These are phyloP conservation scores for Phaeoacremonium minimum DNA, from an alignment of 2,329 filamentous ascomycete genomes.

Conservation along the genomic window DNA sequence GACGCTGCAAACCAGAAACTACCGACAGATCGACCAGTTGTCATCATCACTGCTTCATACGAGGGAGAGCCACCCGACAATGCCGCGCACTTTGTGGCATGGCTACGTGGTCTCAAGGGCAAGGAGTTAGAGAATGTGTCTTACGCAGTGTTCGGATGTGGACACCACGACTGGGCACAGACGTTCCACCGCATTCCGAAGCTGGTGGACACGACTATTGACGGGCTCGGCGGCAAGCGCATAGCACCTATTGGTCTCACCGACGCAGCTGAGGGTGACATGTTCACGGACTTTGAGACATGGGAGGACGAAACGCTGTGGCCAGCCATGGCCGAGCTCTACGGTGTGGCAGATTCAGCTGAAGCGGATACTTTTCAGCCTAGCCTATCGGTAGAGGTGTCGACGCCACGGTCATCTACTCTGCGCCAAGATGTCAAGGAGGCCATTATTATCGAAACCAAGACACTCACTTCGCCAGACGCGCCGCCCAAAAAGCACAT, in stretches of 20 bases:
- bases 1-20: constrained; percentile 59
- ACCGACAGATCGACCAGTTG: constrained; percentile 55
- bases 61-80: constrained; percentile 71
- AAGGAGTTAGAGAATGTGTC: constrained; percentile 47
- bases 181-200: constrained; percentile 65
- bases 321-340: constrained; percentile 39
- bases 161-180: constrained; percentile 46
- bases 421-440: constrained; percentile 58
- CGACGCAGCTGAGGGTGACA: constrained; percentile 56
- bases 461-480: constrained; percentile 40
- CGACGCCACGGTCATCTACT: constrained; percentile 45
- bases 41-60: constrained; percentile 66
- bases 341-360: constrained; percentile 14
- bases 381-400: constrained; percentile 41
- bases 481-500: constrained; percentile 59
- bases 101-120: constrained; percentile 51
- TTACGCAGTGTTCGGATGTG: constrained; percentile 67
- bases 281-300: constrained; percentile 58
- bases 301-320: constrained; percentile 55
- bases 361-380: constrained; percentile 13
- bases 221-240: constrained; percentile 37
- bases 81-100: constrained; percentile 61
- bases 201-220: constrained; percentile 49
- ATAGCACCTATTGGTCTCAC: constrained; percentile 46
- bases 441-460: constrained; percentile 49